phyloP scores from a whole-genome alignment of 345 rosid species.

The Pistacia vera region DNA sequence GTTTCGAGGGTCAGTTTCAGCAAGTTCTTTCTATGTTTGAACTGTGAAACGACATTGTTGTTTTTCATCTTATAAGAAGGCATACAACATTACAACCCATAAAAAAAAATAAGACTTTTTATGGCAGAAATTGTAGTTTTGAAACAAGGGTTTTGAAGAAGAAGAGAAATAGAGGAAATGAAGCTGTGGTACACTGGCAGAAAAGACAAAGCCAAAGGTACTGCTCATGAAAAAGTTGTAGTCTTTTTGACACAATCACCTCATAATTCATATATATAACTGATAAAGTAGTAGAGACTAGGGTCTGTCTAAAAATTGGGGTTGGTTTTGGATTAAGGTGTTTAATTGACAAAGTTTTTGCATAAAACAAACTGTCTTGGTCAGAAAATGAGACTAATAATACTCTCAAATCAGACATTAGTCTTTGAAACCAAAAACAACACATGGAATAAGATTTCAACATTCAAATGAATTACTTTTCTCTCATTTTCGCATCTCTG shows the following conservation, averaged over 20 bases:
- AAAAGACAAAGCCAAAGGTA: slow-evolving; percentile 2
- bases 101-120: not conserved
- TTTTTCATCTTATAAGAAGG: too few species aligned
- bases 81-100: too few species aligned
- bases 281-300: not conserved
- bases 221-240: slow-evolving; percentile 20
- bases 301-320: not conserved
- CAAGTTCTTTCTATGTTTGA: slow-evolving; percentile 41
- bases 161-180: not conserved
- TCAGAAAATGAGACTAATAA: slow-evolving; percentile 5
- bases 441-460: slow-evolving; percentile 2
- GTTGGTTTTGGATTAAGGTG: not conserved
- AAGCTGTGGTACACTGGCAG: not conserved
- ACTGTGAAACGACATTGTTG: slow-evolving; percentile 30
- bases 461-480: slow-evolving; percentile 8
- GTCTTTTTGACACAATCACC: slow-evolving; percentile 5
- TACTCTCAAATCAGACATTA: not conserved
- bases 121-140: not conserved
- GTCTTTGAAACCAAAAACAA: not conserved
- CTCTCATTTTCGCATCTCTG: not conserved
- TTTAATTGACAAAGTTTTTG: not conserved
- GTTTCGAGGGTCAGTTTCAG: slow-evolving; percentile 37
- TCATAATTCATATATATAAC: not conserved
- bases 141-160: not conserved
- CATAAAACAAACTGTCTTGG: not conserved